Evolutionary conservation across 2,329 filamentous ascomycete genomes (phyloP).

Genomic region (Colletotrichum sp.): DNA sequence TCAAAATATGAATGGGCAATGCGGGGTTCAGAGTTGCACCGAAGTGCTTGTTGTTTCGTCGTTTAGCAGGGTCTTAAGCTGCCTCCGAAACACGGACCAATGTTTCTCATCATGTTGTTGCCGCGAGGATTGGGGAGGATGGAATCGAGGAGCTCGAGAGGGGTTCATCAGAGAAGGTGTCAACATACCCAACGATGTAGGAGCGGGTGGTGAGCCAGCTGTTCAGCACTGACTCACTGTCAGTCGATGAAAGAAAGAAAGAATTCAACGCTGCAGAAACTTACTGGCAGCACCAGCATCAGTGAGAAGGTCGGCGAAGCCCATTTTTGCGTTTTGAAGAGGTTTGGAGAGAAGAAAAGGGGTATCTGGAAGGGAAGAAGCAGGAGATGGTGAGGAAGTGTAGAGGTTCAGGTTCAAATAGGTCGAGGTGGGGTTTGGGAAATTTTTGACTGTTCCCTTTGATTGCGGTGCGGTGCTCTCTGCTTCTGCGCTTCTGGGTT

Average conservation of each 20-base stretch:
- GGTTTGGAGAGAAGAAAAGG: conserved; percentile 27
- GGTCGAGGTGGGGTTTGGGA: conserved; percentile 44
- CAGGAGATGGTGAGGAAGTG: conserved; percentile 26
- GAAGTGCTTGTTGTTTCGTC: conserved; percentile 75
- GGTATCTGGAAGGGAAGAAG: conserved; percentile 29
- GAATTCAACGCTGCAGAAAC: conserved; percentile 27
- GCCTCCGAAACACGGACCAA: conserved; percentile 97
- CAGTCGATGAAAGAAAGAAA: conserved; percentile 27
- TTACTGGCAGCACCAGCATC: conserved; percentile 64
- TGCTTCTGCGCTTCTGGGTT: neutral
- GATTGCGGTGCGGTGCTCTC: conserved; percentile 23
- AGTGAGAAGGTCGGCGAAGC: conserved; percentile 72
- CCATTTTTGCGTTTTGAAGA: conserved; percentile 57
- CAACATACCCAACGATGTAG: conserved; percentile 83
- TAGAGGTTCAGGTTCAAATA: conserved; percentile 23
- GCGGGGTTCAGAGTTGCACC: conserved; percentile 73
- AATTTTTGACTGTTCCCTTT: conserved; percentile 37
- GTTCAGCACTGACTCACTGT: conserved; percentile 65
- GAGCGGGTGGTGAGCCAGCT: conserved; percentile 76
- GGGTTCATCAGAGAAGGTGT: neutral
- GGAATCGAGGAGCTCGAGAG: neutral
- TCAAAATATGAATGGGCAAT: neutral
- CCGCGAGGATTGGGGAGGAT: neutral
- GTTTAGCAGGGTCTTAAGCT: conserved; percentile 88
- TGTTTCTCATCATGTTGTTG: conserved; percentile 77